Conservation (phyloP, 352 stramenopile species). For the Globisporangium okanoganense region DNA sequence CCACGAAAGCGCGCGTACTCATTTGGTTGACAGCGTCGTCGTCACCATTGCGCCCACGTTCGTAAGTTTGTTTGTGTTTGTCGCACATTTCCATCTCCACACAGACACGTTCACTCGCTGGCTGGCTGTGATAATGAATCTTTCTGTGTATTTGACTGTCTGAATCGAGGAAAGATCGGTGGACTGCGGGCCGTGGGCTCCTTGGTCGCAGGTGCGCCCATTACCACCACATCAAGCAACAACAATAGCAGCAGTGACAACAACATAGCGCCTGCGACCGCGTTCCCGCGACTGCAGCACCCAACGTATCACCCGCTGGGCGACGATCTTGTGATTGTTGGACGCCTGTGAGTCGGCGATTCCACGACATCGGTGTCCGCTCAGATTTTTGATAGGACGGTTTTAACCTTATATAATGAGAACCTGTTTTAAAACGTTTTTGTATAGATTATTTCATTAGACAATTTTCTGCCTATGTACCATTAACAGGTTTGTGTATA, state of each 20-base stretch:
- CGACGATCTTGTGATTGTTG: slow-evolving; percentile 17
- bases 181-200: slow-evolving; percentile 42
- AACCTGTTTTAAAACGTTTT: no score
- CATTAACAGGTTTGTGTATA: no score
- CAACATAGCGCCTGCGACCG: not conserved
- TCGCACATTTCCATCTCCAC: not conserved
- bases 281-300: slow-evolving; percentile 19
- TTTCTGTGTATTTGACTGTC: slow-evolving; percentile 3
- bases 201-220: slow-evolving; percentile 18
- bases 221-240: not conserved
- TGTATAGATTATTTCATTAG: no score
- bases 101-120: not conserved
- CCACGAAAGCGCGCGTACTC: slow-evolving; percentile 22
- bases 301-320: slow-evolving; percentile 17
- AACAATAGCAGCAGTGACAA: not conserved
- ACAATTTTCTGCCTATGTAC: no score
- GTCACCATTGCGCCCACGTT: slow-evolving; percentile 81
- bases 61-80: slow-evolving; percentile 33
- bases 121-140: not conserved
- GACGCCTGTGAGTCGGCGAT: slow-evolving; percentile 5
- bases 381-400: no score
- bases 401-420: no score
- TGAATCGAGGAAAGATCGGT: slow-evolving; percentile 38
- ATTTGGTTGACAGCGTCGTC: slow-evolving; percentile 65
- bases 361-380: no score